Conservation (phyloP, 352 stramenopile genomes). For the Globisporangium emineosum region DNA sequence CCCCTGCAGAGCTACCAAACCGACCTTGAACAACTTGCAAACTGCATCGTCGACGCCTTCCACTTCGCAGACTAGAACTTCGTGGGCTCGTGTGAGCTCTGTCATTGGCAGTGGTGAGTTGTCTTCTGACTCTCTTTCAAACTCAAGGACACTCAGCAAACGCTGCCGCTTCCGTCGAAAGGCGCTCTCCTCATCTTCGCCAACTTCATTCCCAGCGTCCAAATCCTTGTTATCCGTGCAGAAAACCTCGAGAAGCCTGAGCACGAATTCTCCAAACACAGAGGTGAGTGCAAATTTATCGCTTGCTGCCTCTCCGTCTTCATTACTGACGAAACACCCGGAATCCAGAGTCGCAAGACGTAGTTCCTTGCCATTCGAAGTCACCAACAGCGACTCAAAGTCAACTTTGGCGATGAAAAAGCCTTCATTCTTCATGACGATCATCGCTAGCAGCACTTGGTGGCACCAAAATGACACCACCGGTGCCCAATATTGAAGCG, state of each 20-base stretch:
- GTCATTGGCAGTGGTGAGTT: neutral
- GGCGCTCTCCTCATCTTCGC: neutral
- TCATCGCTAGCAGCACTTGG: slow-evolving; percentile 29
- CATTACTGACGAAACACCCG: neutral
- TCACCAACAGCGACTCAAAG: slow-evolving; percentile 29
- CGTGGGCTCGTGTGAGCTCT: slow-evolving; percentile 1
- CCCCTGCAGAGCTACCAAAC: neutral
- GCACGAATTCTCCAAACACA: slow-evolving; percentile 18
- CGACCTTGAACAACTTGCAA: slow-evolving; percentile 1
- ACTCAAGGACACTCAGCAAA: neutral
- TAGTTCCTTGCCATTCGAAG: slow-evolving; percentile 23
- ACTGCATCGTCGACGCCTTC: neutral
- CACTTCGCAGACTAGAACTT: neutral
- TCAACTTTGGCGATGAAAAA: slow-evolving; percentile 19
- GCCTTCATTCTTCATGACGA: slow-evolving; percentile 28
- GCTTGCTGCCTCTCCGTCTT: neutral
- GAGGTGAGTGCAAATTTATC: neutral
- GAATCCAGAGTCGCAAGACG: slow-evolving; percentile 24
- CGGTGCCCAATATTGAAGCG: slow-evolving; percentile 22
- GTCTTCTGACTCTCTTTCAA: neutral
- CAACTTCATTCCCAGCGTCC: neutral
- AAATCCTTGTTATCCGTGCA: neutral
- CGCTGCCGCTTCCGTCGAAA: neutral
- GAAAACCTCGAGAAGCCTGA: slow-evolving; percentile 6
- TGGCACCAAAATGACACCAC: slow-evolving; percentile 32